Percentiles rank a stretch among this genome's conserved stretches.
Evolutionary conservation across 768 basidiomycete genomes (phyloP).

Genomic region (Leccinum uliginosum): DNA sequence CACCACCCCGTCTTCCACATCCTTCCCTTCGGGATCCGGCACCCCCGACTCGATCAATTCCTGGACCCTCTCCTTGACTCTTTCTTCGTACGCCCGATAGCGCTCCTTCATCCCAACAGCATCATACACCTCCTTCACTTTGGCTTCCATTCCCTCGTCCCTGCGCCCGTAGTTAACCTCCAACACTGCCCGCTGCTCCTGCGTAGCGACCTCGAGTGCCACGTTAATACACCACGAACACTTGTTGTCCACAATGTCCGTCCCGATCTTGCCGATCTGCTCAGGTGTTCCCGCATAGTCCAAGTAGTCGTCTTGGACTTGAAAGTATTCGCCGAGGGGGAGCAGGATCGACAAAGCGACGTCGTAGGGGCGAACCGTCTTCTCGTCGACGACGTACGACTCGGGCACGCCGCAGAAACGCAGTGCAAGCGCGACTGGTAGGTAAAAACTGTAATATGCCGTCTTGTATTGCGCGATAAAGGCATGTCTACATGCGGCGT

Average conservation of each 20-base stretch:
- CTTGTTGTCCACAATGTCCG: slow-evolving; percentile 98
- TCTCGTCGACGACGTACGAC: slow-evolving; percentile 35
- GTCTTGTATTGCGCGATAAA: background rate
- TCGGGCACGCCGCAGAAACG: slow-evolving; percentile 1
- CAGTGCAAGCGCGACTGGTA: slow-evolving; percentile 2
- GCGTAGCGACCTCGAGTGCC: slow-evolving; percentile 62
- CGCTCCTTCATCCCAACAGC: slow-evolving; percentile 31
- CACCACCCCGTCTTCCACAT: slow-evolving; percentile 4
- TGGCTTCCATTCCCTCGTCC: slow-evolving; percentile 42
- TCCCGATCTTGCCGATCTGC: slow-evolving; percentile 93
- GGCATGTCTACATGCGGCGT: background rate
- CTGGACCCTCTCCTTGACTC: slow-evolving; percentile 60
- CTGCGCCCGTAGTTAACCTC: slow-evolving; percentile 67
- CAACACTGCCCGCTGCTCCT: slow-evolving; percentile 52
- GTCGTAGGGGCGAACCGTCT: slow-evolving; percentile 15
- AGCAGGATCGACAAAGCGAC: slow-evolving; percentile 1
- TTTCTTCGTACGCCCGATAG: slow-evolving; percentile 79
- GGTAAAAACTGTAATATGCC: slow-evolving; percentile 59
- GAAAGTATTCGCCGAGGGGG: slow-evolving; percentile 1
- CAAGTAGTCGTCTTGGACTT: slow-evolving; percentile 74
- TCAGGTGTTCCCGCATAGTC: slow-evolving; percentile 92
- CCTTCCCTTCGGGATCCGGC: slow-evolving; percentile 16
- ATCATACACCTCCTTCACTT: slow-evolving; percentile 53
- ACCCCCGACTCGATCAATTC: slow-evolving; percentile 62
- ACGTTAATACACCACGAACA: slow-evolving; percentile 96